A percentile compares a stretch with the other conserved stretches of the same genome.
Conservation (phyloP, 2,329 filamentous ascomycete species). For the Nannizzia gypsea region DNA sequence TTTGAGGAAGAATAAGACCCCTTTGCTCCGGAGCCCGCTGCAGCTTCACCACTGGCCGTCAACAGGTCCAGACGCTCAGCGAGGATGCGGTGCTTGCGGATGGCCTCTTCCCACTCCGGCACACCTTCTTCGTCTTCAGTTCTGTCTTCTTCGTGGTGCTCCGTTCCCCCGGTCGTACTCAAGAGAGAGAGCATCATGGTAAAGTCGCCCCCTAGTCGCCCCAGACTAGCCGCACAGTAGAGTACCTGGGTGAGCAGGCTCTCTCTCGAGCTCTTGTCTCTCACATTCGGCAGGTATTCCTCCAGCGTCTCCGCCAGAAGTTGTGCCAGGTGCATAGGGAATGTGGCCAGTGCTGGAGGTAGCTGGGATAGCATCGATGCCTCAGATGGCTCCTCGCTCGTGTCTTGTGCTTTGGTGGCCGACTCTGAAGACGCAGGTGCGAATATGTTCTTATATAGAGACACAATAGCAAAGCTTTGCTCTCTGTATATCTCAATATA, state of each 20-base stretch:
- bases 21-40: neutral
- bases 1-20: neutral
- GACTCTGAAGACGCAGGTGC: slow-evolving; percentile 42
- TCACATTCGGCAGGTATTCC: slow-evolving; percentile 67
- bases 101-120: slow-evolving; percentile 70
- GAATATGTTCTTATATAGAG: slow-evolving; percentile 87
- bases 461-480: slow-evolving; percentile 90
- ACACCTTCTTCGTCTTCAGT: slow-evolving; percentile 33
- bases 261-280: slow-evolving; percentile 67
- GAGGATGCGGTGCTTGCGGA: slow-evolving; percentile 74
- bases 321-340: slow-evolving; percentile 70
- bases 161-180: slow-evolving; percentile 32
- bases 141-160: slow-evolving; percentile 30
- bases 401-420: slow-evolving; percentile 15
- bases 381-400: slow-evolving; percentile 12
- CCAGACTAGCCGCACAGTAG: slow-evolving; percentile 85
- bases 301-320: slow-evolving; percentile 67
- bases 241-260: slow-evolving; percentile 84
- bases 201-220: slow-evolving; percentile 84
- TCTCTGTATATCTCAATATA: slow-evolving; percentile 97
- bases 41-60: slow-evolving; percentile 19
- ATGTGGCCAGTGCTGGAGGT: slow-evolving; percentile 68
- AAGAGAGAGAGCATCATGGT: slow-evolving; percentile 66
- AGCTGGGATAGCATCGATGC: slow-evolving; percentile 38
- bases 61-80: slow-evolving; percentile 51